A percentile compares a stretch with the other conserved stretches of the same genome.
phyloP scores from a whole-genome alignment of 2,329 filamentous ascomycete species.

The Coniella vitis region DNA sequence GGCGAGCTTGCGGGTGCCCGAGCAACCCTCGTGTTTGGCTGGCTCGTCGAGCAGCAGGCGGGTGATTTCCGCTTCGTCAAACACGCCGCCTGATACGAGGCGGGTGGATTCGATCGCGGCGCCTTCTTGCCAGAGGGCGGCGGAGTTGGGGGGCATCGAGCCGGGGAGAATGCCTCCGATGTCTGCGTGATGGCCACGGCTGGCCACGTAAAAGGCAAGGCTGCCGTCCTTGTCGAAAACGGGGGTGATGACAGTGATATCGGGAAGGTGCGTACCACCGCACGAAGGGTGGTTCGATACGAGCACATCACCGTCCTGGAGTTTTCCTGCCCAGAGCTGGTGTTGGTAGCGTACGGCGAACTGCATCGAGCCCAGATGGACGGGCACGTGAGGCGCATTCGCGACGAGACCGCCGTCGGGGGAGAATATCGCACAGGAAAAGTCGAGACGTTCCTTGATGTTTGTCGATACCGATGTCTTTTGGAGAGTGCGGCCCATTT shows the following conservation, averaged over 20 bases:
- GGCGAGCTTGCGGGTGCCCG: slow-evolving; percentile 58
- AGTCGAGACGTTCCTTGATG: slow-evolving; percentile 75
- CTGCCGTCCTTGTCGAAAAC: slow-evolving; percentile 35
- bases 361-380: slow-evolving; percentile 74
- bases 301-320: slow-evolving; percentile 30
- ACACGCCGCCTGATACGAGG: slow-evolving; percentile 60
- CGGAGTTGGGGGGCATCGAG: slow-evolving; percentile 66
- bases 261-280: slow-evolving; percentile 33
- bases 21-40: slow-evolving; percentile 60
- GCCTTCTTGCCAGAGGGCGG: slow-evolving; percentile 52
- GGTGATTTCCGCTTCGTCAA: slow-evolving; percentile 64
- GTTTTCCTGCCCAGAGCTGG: slow-evolving; percentile 54
- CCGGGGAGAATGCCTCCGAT: slow-evolving; percentile 60
- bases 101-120: slow-evolving; percentile 53
- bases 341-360: slow-evolving; percentile 66
- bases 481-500: slow-evolving; percentile 75
- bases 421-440: slow-evolving; percentile 75
- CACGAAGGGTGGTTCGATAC: slow-evolving; percentile 29
- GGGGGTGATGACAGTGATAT: slow-evolving; percentile 31
- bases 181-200: slow-evolving; percentile 52
- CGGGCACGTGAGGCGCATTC: slow-evolving; percentile 69
- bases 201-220: slow-evolving; percentile 46
- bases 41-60: slow-evolving; percentile 61
- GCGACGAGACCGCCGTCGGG: slow-evolving; percentile 65
- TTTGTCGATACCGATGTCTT: slow-evolving; percentile 74